Conservation (phyloP, 2,329 filamentous ascomycete species). For the Pseudogymnoascus sp. region DNA sequence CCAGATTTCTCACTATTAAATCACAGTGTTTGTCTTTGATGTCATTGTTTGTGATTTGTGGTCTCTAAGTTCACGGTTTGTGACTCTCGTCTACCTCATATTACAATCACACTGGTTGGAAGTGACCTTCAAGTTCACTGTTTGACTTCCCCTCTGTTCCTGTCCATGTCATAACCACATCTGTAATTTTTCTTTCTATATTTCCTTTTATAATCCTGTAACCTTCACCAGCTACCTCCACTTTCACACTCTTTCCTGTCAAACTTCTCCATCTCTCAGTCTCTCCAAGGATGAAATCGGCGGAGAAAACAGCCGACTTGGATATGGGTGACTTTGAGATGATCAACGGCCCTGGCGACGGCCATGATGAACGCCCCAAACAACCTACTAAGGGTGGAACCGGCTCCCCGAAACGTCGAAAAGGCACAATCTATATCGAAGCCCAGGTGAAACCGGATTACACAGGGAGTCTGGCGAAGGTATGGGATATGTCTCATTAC, state of each 20-base stretch:
- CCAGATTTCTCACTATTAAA: neutral
- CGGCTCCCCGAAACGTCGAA: neutral
- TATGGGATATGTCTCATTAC: neutral
- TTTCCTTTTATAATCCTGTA: neutral
- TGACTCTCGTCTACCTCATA: neutral
- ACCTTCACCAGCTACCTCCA: neutral
- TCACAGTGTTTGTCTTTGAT: neutral
- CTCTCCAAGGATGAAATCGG: neutral
- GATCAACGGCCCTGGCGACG: neutral
- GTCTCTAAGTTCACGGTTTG: neutral
- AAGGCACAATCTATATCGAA: neutral
- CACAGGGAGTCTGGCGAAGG: neutral
- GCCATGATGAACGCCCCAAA: neutral
- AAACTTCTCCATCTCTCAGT: neutral
- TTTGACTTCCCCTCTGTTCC: no score
- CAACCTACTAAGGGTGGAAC: neutral
- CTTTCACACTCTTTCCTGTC: neutral
- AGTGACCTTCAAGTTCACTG: no score
- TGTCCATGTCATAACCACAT: no score
- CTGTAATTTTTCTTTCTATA: neutral
- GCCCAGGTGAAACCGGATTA: neutral
- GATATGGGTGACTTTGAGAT: neutral
- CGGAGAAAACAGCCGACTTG: no score
- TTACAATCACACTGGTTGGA: no score
- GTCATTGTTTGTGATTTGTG: neutral